phyloP scores from a whole-genome alignment of 495 filamentous ascomycete species.

The Hypoxylon fragiforme region DNA sequence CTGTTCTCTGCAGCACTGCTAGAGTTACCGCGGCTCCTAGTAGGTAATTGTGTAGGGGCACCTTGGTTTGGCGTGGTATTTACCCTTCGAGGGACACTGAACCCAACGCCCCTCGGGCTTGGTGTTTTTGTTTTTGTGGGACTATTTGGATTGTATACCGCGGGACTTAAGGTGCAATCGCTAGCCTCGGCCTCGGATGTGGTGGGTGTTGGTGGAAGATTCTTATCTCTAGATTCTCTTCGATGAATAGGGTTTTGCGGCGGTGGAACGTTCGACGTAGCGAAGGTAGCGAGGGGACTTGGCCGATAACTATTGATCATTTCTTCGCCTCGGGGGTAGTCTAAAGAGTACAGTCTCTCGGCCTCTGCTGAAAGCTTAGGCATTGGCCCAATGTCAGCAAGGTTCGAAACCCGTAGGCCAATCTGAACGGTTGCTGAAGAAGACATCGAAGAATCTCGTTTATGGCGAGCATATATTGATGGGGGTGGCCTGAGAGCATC shows the following conservation, averaged over 20 bases:
- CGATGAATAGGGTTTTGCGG: constrained; percentile 12
- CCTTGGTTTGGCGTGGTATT: constrained; percentile 33
- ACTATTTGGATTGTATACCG: constrained; percentile 46
- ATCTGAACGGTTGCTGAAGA: constrained; percentile 55
- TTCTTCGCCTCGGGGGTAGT: constrained; percentile 36
- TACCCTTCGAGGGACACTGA: constrained; percentile 35
- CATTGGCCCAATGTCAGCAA: constrained; percentile 45
- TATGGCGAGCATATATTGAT: constrained; percentile 44
- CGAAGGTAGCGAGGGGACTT: constrained; percentile 28
- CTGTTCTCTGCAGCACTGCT: constrained; percentile 18
- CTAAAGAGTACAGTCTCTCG: constrained; percentile 40
- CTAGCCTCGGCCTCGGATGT: constrained; percentile 14
- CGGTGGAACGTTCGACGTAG: constrained; percentile 5
- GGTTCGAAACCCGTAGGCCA: constrained; percentile 51
- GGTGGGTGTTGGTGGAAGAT: constrained; percentile 39
- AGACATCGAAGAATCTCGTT: constrained; percentile 48
- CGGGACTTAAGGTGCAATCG: constrained; percentile 43
- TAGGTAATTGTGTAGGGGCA: background rate
- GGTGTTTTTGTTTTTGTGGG: constrained; percentile 48
- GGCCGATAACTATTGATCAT: constrained; percentile 30
- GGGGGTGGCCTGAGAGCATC: constrained; percentile 47
- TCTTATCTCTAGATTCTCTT: constrained; percentile 44
- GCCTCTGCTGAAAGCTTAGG: constrained; percentile 23
- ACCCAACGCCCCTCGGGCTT: constrained; percentile 50
- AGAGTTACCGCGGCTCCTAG: constrained; percentile 26